A percentile compares a stretch with the other conserved stretches of the same genome.
These are phyloP conservation scores for Singerocomus inundabilis DNA, from an alignment of 1,284 basidiomycete genomes.

Conservation along the genomic window DNA sequence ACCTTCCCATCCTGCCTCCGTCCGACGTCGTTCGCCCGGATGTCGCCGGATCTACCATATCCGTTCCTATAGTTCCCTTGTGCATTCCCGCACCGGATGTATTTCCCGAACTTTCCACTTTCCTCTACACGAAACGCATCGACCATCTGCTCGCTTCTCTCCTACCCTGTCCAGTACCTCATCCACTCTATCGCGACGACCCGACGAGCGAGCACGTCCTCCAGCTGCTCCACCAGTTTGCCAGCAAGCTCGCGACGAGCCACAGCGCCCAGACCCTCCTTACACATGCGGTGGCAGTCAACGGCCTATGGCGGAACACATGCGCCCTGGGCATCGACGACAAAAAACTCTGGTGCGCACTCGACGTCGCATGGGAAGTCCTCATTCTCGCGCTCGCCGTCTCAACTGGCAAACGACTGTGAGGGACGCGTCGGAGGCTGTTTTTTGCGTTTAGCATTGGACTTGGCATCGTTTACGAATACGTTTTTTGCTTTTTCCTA, in stretches of 20 bases:
- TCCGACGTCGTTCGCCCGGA: slow-evolving; percentile 23
- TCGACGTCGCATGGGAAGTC: slow-evolving; percentile 57
- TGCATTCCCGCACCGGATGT: slow-evolving; percentile 47
- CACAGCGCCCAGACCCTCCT: slow-evolving; percentile 36
- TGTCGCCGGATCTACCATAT: slow-evolving; percentile 20
- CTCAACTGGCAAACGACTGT: slow-evolving; percentile 24
- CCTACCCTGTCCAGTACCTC: slow-evolving; percentile 29
- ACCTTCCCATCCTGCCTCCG: slow-evolving; percentile 42
- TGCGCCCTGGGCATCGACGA: slow-evolving; percentile 61
- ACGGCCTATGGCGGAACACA: slow-evolving; percentile 61
- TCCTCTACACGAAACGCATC: slow-evolving; percentile 48
- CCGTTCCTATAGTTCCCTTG: slow-evolving; percentile 48
- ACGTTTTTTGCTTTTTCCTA: slow-evolving; percentile 3
- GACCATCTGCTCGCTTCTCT: slow-evolving; percentile 43
- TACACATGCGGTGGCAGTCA: slow-evolving; percentile 40
- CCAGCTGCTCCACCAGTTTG: slow-evolving; percentile 21
- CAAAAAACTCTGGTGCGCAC: slow-evolving; percentile 49
- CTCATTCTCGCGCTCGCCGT: slow-evolving; percentile 41
- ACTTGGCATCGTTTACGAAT: slow-evolving; percentile 8
- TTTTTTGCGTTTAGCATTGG: slow-evolving; percentile 6
- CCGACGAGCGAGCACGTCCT: slow-evolving; percentile 11
- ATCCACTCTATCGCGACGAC: slow-evolving; percentile 20
- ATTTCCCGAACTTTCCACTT: slow-evolving; percentile 50
- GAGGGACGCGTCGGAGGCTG: background rate
- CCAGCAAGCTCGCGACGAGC: slow-evolving; percentile 31